Evolutionary conservation across 2,329 filamentous ascomycete genomes (phyloP).

Genomic region (Cadophora malorum): DNA sequence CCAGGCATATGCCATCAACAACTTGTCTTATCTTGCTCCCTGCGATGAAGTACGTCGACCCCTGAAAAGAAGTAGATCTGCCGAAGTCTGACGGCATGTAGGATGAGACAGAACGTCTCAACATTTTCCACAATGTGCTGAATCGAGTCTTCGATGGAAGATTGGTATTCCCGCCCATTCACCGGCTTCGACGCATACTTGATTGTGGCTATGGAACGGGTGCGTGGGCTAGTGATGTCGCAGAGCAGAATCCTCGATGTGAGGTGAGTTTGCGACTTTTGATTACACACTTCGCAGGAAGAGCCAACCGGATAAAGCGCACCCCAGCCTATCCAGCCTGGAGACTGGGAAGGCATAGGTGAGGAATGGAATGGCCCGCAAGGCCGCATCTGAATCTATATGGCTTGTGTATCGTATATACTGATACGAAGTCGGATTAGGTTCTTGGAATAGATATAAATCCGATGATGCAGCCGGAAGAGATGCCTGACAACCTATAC

Average conservation of each 20-base stretch:
- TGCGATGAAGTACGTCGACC: constrained; percentile 67
- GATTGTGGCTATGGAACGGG: constrained; percentile 78
- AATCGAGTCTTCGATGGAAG: constrained; percentile 68
- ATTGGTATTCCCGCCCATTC: constrained; percentile 73
- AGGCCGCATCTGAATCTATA: background rate
- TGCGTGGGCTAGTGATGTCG: constrained; percentile 73
- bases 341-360: background rate
- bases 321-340: no score
- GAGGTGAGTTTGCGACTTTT: constrained; percentile 56
- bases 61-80: background rate
- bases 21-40: constrained; percentile 70
- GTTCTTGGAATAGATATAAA: constrained; percentile 76
- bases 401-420: background rate
- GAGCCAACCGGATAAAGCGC: background rate
- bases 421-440: constrained; percentile 49
- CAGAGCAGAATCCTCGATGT: constrained; percentile 66
- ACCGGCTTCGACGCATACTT: constrained; percentile 62
- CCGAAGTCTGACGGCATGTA: constrained; percentile 11
- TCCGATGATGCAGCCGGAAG: constrained; percentile 71
- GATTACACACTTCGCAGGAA: background rate
- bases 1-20: constrained; percentile 70
- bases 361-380: background rate
- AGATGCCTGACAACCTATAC: constrained; percentile 69
- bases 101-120: constrained; percentile 70
- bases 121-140: constrained; percentile 68